phyloP scores from a whole-genome alignment of 805 yeast genomes.

The Cyberlindnera japonica region DNA sequence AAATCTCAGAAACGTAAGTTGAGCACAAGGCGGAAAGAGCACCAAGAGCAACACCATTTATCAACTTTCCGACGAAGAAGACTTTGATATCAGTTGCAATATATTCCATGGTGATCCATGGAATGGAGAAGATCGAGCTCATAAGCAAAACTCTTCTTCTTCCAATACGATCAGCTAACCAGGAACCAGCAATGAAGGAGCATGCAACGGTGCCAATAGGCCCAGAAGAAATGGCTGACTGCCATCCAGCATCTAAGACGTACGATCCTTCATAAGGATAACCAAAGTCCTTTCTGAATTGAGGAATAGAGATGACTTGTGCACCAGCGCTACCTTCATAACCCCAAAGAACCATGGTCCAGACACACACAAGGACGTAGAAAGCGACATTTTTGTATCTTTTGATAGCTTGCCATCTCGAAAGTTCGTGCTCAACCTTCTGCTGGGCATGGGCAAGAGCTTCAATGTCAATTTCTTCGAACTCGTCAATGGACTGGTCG shows the following conservation, averaged over 20 bases:
- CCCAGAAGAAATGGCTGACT: constrained; percentile 35
- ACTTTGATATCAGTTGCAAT: constrained; percentile 34
- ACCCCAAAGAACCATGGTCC: constrained; percentile 39
- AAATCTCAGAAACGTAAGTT: constrained; percentile 38
- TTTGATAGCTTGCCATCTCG: constrained; percentile 30
- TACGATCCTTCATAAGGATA: constrained; percentile 26
- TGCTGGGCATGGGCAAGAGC: constrained; percentile 15
- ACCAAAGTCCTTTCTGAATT: constrained; percentile 34
- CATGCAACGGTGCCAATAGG: constrained; percentile 29
- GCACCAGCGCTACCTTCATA: constrained; percentile 39
- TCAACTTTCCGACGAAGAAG: constrained; percentile 37
- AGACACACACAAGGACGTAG: constrained; percentile 37
- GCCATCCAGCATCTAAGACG: constrained; percentile 39
- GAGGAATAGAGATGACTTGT: constrained; percentile 34
- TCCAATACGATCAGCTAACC: constrained; percentile 33
- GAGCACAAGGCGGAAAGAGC: constrained; percentile 33
- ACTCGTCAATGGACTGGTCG: constrained; percentile 6
- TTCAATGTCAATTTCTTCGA: constrained; percentile 7
- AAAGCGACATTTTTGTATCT: constrained; percentile 36
- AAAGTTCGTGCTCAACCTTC: constrained; percentile 7
- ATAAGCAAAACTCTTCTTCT: constrained; percentile 31
- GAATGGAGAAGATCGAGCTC: constrained; percentile 27
- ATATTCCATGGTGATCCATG: constrained; percentile 36
- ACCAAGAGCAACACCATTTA: constrained; percentile 40
- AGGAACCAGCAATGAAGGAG: constrained; percentile 23